Evolutionary conservation across 148 eudicot species (phyloP), one percentile per base, ranked within the genome.

Genomic region (Salicornia ramosissima): DNA sequence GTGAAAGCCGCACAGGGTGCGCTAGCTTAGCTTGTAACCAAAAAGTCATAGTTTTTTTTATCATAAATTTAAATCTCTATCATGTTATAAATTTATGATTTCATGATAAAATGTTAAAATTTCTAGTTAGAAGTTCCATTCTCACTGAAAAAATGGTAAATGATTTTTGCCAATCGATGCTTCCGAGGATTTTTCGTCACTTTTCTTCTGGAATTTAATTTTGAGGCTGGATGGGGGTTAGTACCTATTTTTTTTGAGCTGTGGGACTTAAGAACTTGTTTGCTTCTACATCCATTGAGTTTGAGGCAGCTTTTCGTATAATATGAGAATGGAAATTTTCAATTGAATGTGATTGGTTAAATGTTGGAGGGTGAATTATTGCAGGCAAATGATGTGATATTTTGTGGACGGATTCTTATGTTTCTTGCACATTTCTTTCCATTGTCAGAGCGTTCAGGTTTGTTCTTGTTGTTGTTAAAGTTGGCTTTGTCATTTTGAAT

Each of bases 391-490:
- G 97, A 95, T 79, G 99, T 95, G 18, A 96, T 95, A 69, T 91
- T 95, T 77, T 95, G 99, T 73, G 99, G 99, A 31, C 88, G 99
- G 47, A 91, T 95, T 72, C 88, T 95, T 40, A 95, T 89, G 97
- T 95, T 95, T 77, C 90, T 95, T 74, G 99, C 99, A 59, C 99
- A 95, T 82, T 95, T 95, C 71, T 95, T 95, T 74, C 99, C 99
- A 29, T 80, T 95, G 46, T 95, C 99, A 34, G 99, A 95, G 83
- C 96, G 99, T 66, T 95, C 99, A 83, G 99, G 99, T 91, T 56
- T 56, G 77, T 61, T 28, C 69, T 49, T 14, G 36, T 52, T 46
- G 34, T 50, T 8, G 25, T 25, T 60, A 28, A 29, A 60, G 42
- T 50, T 47, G 0, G 14, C 46, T 45, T 57, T 42, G 51, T 60